Evolutionary conservation across 495 filamentous ascomycete genomes (phyloP), one percentile per base, ranked within the genome.

Genomic region (Penicillium angulare): DNA sequence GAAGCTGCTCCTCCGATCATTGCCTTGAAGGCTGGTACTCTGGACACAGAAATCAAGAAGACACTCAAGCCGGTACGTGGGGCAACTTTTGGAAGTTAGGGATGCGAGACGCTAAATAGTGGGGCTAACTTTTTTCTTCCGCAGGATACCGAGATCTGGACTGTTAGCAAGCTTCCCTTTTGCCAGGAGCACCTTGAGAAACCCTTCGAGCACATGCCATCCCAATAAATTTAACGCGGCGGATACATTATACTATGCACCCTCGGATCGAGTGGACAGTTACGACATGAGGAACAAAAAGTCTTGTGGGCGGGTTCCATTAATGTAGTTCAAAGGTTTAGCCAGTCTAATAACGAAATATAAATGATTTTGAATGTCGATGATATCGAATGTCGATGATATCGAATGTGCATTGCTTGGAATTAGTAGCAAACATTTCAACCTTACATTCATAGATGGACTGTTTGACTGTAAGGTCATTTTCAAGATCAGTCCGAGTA

Each of bases 111-210:
- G 26, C n/a, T 27, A 41, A 34, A n/a, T 16, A 24, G 12, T 34
- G 24, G 16, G n/a, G 36, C n/a, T 53, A 41, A 36, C 27, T 16
- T 21, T 33, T n/a, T 23, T 22, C 31, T 18, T 50, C 31, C 41
- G 13, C 22, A 81, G 82, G 79, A 83, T 59, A 82, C 79, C 61
- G 84, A 87, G 68, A 86, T 87, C 71, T 87, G 84, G 84, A 81
- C 78, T 22, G 77, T 69, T 52, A 60, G 78, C 76, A 87, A 87
- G 76, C 75, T 87, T 46, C 82, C 84, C 29, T 86, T 86, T 75
- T 84, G 82, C 70, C 68, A 79, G 73, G 83, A 87, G 71, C 60
- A 79, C 46, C 72, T 87, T 50, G 80, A 63, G 4, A 74, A 84
- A 52, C 71, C 82, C 3, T 84, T 84, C 65, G 52, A 78, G 66